Conservation (phyloP, 768 basidiomycete genomes). For the Sarcodon aspratus region DNA sequence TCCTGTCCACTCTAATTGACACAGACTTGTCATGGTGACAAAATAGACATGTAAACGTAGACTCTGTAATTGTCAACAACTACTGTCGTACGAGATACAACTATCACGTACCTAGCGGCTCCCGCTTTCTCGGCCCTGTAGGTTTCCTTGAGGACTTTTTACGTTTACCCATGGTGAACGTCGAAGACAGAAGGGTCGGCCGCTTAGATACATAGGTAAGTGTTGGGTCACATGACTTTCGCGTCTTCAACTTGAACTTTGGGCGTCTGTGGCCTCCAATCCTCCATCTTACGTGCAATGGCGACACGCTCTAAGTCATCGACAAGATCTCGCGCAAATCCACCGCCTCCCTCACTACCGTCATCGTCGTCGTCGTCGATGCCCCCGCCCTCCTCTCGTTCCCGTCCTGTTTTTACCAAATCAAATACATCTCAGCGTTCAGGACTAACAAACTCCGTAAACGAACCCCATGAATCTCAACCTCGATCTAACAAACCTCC, state of each 20-base stretch:
- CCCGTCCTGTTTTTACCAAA: not conserved
- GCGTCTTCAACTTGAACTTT: not conserved
- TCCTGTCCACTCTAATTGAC: conserved; percentile 74
- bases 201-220: not conserved
- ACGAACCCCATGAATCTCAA: not conserved
- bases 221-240: not conserved
- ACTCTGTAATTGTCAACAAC: conserved; percentile 35
- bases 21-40: conserved; percentile 89
- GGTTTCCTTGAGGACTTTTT: conserved; percentile 86
- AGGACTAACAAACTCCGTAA: not conserved
- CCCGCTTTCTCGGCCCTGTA: conserved; percentile 49
- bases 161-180: conserved; percentile 66
- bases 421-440: not conserved
- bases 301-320: not conserved
- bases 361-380: conserved; percentile 8
- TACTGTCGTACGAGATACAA: not conserved
- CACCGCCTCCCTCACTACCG: not conserved
- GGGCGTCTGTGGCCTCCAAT: not conserved
- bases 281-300: not conserved
- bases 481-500: not conserved
- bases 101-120: conserved; percentile 52
- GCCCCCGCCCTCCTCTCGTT: conserved; percentile 2
- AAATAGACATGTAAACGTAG: conserved; percentile 77
- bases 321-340: not conserved
- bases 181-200: not conserved